Evolutionary conservation across 352 stramenopile genomes (phyloP).

Genomic region (Pythium volutum): DNA sequence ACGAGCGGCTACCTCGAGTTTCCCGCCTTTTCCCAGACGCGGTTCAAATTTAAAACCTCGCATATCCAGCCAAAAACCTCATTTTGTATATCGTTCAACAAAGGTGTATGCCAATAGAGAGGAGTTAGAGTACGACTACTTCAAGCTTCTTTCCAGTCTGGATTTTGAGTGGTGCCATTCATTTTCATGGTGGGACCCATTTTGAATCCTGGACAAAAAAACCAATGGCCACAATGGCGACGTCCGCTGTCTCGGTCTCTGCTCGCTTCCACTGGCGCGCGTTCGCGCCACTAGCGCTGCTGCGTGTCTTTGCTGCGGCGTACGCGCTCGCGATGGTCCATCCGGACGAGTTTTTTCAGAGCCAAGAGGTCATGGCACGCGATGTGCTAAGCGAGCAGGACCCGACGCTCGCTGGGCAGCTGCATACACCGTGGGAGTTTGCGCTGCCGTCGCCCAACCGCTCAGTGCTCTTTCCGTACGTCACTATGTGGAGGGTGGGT

Average conservation of each 20-base stretch:
- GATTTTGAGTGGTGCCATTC: no score
- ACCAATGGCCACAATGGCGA: background rate
- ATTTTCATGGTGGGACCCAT: background rate
- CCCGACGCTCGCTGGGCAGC: conserved; percentile 16
- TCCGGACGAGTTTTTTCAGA: conserved; percentile 88
- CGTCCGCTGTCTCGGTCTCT: background rate
- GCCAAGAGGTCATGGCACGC: conserved; percentile 77
- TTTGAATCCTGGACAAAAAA: background rate
- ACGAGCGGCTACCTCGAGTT: background rate
- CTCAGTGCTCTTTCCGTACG: conserved; percentile 74
- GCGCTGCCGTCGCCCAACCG: conserved; percentile 55
- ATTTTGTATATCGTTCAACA: background rate
- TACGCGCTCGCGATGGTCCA: conserved; percentile 61
- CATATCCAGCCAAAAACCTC: conserved; percentile 9
- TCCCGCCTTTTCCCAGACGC: conserved; percentile 27
- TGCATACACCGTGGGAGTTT: conserved; percentile 80
- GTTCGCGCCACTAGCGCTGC: conserved; percentile 37
- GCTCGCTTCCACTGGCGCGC: conserved; percentile 5
- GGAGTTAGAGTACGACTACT: conserved; percentile 11
- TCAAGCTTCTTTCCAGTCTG: conserved; percentile 16
- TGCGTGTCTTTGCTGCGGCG: conserved; percentile 37
- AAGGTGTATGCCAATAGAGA: background rate
- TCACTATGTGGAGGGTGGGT: background rate
- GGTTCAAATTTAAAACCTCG: conserved; percentile 18
- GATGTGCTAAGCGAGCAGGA: conserved; percentile 30